A percentile compares a stretch with the other conserved stretches of the same genome.
Evolutionary conservation across 2,329 filamentous ascomycete species (phyloP).

Genomic region (Fusarium ramigenum): DNA sequence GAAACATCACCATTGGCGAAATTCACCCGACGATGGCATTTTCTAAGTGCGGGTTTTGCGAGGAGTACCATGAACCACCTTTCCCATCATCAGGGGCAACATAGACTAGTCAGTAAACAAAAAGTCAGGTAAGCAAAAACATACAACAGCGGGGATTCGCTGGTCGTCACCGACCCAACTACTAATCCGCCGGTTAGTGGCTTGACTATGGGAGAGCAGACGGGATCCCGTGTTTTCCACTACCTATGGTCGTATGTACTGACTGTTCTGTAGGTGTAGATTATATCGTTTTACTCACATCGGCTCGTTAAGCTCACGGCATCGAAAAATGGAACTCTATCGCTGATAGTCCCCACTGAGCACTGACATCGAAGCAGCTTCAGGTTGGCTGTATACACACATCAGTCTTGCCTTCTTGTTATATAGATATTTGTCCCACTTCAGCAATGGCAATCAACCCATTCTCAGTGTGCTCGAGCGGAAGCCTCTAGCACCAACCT

Average conservation of each 20-base stretch:
- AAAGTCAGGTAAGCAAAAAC: not conserved
- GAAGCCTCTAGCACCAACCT: constrained; percentile 78
- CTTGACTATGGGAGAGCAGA: not conserved
- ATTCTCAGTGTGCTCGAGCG: not conserved
- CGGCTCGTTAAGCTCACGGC: not conserved
- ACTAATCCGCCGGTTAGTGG: not conserved
- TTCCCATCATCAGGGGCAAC: not conserved
- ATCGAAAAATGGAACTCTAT: not conserved
- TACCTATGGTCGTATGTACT: not conserved
- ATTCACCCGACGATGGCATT: too few species aligned
- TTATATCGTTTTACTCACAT: accelerated
- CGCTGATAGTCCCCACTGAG: not conserved
- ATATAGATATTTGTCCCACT: not conserved
- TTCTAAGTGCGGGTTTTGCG: too few species aligned
- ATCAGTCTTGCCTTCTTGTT: not conserved
- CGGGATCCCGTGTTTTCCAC: not conserved
- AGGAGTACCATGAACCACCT: not conserved
- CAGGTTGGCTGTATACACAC: not conserved
- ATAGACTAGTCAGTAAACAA: not conserved
- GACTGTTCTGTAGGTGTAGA: accelerated
- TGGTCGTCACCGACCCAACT: not conserved
- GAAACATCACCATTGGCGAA: too few species aligned
- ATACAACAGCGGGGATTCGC: not conserved
- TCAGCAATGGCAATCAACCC: not conserved
- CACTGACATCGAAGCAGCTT: too few species aligned